Evolutionary conservation across 495 filamentous ascomycete genomes (phyloP).

Genomic region (Lasiosphaeria ovina): DNA sequence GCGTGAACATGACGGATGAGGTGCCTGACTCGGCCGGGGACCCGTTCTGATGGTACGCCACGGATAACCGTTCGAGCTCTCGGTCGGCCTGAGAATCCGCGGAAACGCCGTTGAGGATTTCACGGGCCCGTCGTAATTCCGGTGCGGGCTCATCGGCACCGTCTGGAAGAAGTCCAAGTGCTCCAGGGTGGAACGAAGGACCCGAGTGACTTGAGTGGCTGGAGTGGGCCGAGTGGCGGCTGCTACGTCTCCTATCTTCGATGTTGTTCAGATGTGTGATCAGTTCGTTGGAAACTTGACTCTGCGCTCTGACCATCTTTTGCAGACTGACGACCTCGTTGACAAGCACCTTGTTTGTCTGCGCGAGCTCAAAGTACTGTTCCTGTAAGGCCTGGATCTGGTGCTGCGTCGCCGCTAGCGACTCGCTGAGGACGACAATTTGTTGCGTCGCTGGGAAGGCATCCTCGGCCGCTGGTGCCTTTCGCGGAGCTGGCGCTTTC

Average conservation of each 20-base stretch:
- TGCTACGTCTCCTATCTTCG: constrained; percentile 44
- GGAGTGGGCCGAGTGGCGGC: constrained; percentile 42
- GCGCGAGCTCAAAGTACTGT: constrained; percentile 77
- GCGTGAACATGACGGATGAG: constrained; percentile 45
- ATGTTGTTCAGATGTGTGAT: constrained; percentile 50
- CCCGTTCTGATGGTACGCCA: constrained; percentile 65
- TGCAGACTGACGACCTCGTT: constrained; percentile 86
- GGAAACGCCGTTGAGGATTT: constrained; percentile 77
- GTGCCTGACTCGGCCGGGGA: constrained; percentile 46
- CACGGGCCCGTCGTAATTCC: constrained; percentile 84
- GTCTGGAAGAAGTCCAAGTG: constrained; percentile 39
- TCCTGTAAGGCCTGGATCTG: constrained; percentile 84
- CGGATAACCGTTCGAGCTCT: constrained; percentile 71
- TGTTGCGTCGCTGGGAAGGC: constrained; percentile 72
- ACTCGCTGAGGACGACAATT: constrained; percentile 83
- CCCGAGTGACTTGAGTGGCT: constrained; percentile 36
- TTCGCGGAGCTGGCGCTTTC: constrained; percentile 91
- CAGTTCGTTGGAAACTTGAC: constrained; percentile 49
- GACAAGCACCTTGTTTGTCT: constrained; percentile 81
- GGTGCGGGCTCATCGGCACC: constrained; percentile 68
- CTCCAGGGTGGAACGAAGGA: constrained; percentile 29
- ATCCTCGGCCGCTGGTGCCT: constrained; percentile 67
- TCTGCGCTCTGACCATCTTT: constrained; percentile 79
- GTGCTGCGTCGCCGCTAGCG: constrained; percentile 85
- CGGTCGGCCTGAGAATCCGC: constrained; percentile 75